These are phyloP conservation scores for Paracoccidioides lutzii DNA, from an alignment of 2,329 filamentous ascomycete species.

Conservation along the genomic window DNA sequence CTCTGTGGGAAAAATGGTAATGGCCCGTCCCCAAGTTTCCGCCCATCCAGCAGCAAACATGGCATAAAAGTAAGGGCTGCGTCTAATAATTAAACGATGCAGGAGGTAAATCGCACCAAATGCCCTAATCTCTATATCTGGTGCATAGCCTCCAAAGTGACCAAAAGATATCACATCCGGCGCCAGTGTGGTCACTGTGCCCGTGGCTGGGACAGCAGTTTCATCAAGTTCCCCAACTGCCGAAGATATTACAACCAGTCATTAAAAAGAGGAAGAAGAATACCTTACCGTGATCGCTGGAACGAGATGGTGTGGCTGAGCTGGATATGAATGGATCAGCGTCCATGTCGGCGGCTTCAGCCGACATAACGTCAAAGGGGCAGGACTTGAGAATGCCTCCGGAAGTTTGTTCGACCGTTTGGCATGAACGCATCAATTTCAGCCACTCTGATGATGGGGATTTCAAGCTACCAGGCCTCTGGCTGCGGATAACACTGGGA, in stretches of 20 bases:
- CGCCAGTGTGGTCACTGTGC: neutral
- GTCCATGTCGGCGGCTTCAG: neutral
- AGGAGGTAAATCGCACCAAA: neutral
- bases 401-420: neutral
- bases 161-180: neutral
- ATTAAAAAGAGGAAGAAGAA: neutral
- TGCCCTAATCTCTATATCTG: neutral
- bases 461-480: neutral
- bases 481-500: neutral
- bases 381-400: neutral
- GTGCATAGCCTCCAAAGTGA: neutral
- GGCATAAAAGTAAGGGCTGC: neutral
- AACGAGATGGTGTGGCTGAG: neutral
- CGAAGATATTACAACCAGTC: neutral
- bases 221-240: neutral
- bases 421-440: neutral
- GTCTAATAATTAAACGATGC: neutral
- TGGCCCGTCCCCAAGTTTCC: neutral
- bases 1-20: neutral
- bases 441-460: slow-evolving; percentile 1
- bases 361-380: neutral
- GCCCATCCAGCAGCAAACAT: neutral
- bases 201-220: neutral
- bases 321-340: neutral
- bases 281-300: neutral